Conservation (phyloP, 176 grass and related monocot genomes). For the Puya raimondii region DNA sequence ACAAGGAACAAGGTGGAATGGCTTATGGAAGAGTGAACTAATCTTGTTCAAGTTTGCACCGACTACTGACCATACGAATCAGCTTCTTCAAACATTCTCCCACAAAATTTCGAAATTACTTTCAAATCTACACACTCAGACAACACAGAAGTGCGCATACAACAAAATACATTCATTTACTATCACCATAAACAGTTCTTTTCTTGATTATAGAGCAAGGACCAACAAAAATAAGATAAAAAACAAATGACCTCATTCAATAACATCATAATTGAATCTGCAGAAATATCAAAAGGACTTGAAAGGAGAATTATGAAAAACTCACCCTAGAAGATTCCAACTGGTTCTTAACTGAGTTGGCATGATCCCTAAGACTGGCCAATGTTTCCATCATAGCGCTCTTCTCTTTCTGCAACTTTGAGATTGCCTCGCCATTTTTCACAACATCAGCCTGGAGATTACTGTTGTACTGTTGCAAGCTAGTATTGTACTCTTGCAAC, state of each 20-base stretch:
- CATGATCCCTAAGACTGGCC: constrained; percentile 45
- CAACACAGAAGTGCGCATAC: too few relatives aligned
- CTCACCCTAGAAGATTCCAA: constrained; percentile 63
- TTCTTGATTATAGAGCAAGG: not conserved
- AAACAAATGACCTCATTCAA: not conserved
- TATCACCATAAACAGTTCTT: too few relatives aligned
- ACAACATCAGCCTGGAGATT: constrained; percentile 76
- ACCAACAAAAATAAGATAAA: not conserved
- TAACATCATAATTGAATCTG: not conserved
- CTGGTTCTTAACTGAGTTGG: constrained; percentile 60
- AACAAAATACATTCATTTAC: too few relatives aligned
- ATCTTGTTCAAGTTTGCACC: too few relatives aligned
- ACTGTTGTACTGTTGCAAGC: constrained; percentile 87
- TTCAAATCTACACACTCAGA: too few relatives aligned
- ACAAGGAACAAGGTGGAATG: too few relatives aligned
- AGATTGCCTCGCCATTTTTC: constrained; percentile 55
- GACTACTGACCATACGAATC: too few relatives aligned
- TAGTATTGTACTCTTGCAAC: constrained; percentile 73
- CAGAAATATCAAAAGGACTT: not conserved
- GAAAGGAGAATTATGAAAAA: not conserved
- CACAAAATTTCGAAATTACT: too few relatives aligned
- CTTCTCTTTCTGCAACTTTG: constrained; percentile 76
- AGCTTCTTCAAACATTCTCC: too few relatives aligned
- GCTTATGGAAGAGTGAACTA: too few relatives aligned
- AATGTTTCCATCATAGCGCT: constrained; percentile 66